Conservation (phyloP, 164 flowering plant genomes). For the Santalum album region DNA sequence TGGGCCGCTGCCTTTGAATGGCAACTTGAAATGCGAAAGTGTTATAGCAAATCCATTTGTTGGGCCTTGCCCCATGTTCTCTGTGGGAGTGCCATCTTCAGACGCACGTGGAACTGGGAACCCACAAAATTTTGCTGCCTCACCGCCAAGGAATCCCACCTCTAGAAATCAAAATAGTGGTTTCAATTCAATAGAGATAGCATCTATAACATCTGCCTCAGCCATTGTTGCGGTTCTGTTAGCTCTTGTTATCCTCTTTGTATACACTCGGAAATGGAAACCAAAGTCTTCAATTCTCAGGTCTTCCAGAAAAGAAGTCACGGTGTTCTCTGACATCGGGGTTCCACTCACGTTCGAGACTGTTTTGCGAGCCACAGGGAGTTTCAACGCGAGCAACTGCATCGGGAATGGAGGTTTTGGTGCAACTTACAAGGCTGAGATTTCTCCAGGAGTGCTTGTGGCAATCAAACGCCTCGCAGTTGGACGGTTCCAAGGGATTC, state of each 20-base stretch:
- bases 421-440: slow-evolving; percentile 87
- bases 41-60: slow-evolving; percentile 53
- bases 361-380: slow-evolving; percentile 73
- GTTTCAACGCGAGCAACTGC: slow-evolving; percentile 74
- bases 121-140: slow-evolving; percentile 21
- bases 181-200: slow-evolving; percentile 73
- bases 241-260: slow-evolving; percentile 51
- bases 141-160: slow-evolving; percentile 29
- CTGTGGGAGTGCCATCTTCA: slow-evolving; percentile 38
- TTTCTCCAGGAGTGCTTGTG: slow-evolving; percentile 57
- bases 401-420: slow-evolving; percentile 95
- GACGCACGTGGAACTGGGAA: slow-evolving; percentile 31
- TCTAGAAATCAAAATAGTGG: slow-evolving; percentile 16
- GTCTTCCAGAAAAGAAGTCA: slow-evolving; percentile 53
- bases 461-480: slow-evolving; percentile 80
- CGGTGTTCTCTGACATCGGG: slow-evolving; percentile 57
- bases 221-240: slow-evolving; percentile 74
- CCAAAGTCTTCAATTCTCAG: slow-evolving; percentile 44
- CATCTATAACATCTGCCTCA: slow-evolving; percentile 76
- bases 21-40: slow-evolving; percentile 41
- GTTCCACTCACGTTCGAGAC: slow-evolving; percentile 60
- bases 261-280: slow-evolving; percentile 62
- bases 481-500: slow-evolving; percentile 81
- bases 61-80: slow-evolving; percentile 28
- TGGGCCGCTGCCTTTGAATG: slow-evolving; percentile 45